Conservation (phyloP, 176 grass and related monocot species). For the Zoysia pacifica region DNA sequence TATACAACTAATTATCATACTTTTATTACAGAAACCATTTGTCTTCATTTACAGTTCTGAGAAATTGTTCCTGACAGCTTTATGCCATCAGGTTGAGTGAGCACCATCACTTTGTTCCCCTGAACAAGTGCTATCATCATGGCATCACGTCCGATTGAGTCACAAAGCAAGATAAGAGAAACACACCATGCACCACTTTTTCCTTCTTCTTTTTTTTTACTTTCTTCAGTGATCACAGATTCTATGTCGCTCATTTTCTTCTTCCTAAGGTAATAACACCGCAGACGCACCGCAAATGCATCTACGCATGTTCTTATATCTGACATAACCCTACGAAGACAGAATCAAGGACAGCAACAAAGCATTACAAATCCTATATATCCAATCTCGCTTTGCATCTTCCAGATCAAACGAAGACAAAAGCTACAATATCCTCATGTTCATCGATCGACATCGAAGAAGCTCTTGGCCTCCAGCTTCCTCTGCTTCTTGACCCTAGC, state of each 20-base stretch:
- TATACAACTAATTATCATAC: not conserved
- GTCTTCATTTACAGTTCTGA: not conserved
- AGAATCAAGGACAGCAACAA: conserved; percentile 19
- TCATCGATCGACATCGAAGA: conserved; percentile 55
- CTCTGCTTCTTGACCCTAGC: conserved; percentile 87
- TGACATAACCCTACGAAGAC: conserved; percentile 28
- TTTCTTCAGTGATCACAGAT: conserved; percentile 50
- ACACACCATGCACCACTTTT: conserved; percentile 42
- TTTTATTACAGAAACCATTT: not conserved
- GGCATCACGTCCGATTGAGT: conserved; percentile 19
- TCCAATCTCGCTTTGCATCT: conserved; percentile 8
- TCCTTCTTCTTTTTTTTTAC: not conserved
- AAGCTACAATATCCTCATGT: not conserved
- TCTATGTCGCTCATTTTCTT: conserved; percentile 31
- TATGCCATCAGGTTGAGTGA: conserved; percentile 34
- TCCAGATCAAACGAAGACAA: not conserved
- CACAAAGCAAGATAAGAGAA: conserved; percentile 47
- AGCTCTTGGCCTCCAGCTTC: conserved; percentile 69
- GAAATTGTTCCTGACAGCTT: conserved; percentile 12
- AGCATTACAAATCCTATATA: conserved; percentile 34
- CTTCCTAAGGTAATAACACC: conserved; percentile 19
- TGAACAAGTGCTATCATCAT: conserved; percentile 27
- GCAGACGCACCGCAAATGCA: conserved; percentile 33
- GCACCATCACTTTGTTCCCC: conserved; percentile 10
- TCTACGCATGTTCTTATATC: conserved; percentile 1